Evolutionary conservation across 352 stramenopile species (phyloP).

Genomic region (Pseudoperonospora humuli): DNA sequence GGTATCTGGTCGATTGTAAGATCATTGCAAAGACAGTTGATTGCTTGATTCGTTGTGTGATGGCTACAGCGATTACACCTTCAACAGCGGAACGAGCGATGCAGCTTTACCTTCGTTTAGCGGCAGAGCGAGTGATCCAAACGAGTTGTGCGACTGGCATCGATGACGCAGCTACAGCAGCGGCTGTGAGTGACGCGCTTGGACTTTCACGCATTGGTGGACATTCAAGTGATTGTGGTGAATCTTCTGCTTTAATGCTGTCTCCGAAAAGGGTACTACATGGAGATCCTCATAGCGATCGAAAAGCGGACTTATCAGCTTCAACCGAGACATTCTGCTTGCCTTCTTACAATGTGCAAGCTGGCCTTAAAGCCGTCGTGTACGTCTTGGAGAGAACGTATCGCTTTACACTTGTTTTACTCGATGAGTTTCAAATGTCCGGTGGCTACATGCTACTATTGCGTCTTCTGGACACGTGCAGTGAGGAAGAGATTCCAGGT

Average conservation of each 20-base stretch:
- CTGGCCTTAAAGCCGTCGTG: conserved; percentile 45
- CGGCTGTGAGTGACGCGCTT: conserved; percentile 61
- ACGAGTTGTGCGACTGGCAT: background rate
- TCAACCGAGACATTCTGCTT: conserved; percentile 24
- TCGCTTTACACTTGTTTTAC: conserved; percentile 46
- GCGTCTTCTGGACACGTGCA: conserved; percentile 31
- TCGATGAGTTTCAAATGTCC: conserved; percentile 57
- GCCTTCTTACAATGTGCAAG: conserved; percentile 36
- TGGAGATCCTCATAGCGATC: background rate
- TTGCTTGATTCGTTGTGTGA: conserved; percentile 31
- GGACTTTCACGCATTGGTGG: conserved; percentile 27
- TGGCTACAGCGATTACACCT: conserved; percentile 25
- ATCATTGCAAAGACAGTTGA: conserved; percentile 38
- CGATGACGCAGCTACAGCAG: conserved; percentile 21
- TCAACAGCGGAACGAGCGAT: conserved; percentile 31
- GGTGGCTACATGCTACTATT: conserved; percentile 56
- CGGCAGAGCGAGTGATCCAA: background rate
- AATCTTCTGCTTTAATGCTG: background rate
- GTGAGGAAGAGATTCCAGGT: conserved; percentile 31
- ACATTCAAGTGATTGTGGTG: background rate
- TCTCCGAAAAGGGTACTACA: background rate
- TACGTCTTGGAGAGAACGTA: conserved; percentile 59
- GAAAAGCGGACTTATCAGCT: background rate
- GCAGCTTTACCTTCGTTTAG: conserved; percentile 4
- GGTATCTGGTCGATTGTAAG: conserved; percentile 69